Conservation (phyloP, 257 asterid genomes). For the Rauvolfia tetraphylla region DNA sequence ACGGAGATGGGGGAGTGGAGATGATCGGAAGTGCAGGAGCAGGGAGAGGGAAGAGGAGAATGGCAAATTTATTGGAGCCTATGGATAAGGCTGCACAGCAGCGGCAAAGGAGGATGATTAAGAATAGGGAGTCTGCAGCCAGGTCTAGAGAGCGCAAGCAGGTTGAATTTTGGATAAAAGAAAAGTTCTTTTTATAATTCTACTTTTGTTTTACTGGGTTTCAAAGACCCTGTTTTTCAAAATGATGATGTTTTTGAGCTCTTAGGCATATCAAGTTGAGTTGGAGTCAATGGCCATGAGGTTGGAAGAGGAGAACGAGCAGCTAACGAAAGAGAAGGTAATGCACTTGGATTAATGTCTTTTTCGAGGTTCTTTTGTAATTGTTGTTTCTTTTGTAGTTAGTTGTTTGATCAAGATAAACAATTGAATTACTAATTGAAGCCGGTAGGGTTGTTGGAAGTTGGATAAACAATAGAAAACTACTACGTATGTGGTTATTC, state of each 20-base stretch:
- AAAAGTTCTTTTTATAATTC: background rate
- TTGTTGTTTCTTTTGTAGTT: constrained; percentile 1
- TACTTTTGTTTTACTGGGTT: constrained; percentile 4
- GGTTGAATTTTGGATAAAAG: constrained; percentile 36
- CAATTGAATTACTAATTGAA: background rate
- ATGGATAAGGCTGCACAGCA: constrained; percentile 61
- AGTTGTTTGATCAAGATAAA: background rate
- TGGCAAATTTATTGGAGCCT: constrained; percentile 56
- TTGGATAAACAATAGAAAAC: background rate
- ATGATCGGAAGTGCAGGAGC: constrained; percentile 37
- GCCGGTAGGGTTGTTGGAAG: background rate
- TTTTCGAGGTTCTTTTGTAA: background rate
- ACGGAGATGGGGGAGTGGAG: constrained; percentile 29
- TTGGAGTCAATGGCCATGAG: constrained; percentile 77
- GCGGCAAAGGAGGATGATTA: constrained; percentile 84
- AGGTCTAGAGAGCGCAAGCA: constrained; percentile 98
- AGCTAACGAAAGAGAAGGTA: constrained; percentile 68
- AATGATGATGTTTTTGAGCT: background rate
- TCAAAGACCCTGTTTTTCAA: background rate
- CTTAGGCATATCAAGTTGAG: constrained; percentile 74
- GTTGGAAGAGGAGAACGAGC: constrained; percentile 84
- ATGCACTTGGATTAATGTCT: background rate
- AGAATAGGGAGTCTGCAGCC: constrained; percentile 97
- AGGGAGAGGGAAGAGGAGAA: constrained; percentile 54
- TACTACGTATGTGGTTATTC: background rate